Evolutionary conservation across 768 basidiomycete genomes (phyloP), one percentile per base, ranked within the genome.

Genomic region (Termitomyces sp.): DNA sequence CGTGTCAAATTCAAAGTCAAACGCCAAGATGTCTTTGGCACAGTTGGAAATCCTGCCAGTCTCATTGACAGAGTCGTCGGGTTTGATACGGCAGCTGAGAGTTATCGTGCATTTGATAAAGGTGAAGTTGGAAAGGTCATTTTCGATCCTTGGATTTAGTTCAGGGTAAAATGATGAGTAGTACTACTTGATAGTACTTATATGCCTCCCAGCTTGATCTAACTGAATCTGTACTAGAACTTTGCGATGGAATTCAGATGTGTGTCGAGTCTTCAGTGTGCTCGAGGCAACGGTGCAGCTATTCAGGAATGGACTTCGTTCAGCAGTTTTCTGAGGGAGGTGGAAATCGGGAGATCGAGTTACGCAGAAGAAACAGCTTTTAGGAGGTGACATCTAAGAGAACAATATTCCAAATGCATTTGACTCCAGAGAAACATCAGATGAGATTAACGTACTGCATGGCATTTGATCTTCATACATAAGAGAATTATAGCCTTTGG

Each of bases 91-190:
- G 86, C 87, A 7, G 71, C 68, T 13, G 75, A 83, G 60, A 73
- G 71, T 36, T 93, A 89, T 66, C 74, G 76, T 18, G 75, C 78
- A 25, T 92, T 91, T 58, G 86, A 92, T 59, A 82, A 85, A 65
- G 85, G 85, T 20, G 72, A 78, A 64, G 79, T 87, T 36, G 90
- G 90, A 0, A 91, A 92, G 69, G 81, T 88, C 10, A 72, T 91
- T 31, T 90, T 92, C 60, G 84, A 88, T 68, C 87, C 86, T 25
- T 90, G 86, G 88, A 77, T 68, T 57, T 79, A 62, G 23, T 45
- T 13, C 3, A 22, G 13, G 23, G 25, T 7, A 25, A 18, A 47
- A 23, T 33, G 6, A 6, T 16, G 7, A n/a, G 5, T 18, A 36
- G 1, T 27, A 38, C 35, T 12, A 27, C 42, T 18, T 48, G 46